Conservation (phyloP, 768 basidiomycete species). For the Russula lepida region DNA sequence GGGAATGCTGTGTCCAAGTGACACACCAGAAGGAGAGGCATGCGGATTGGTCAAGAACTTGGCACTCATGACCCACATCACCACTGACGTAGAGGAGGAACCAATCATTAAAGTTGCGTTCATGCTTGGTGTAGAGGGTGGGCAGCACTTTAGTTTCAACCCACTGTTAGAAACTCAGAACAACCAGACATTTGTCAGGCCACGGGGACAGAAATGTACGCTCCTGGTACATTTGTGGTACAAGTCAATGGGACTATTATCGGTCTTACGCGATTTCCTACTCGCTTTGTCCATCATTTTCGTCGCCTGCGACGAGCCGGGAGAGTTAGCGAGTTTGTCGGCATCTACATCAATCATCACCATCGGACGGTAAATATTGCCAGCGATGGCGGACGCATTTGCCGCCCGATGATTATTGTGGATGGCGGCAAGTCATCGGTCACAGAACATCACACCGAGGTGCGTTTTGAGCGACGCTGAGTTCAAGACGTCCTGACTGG, state of each 20-base stretch:
- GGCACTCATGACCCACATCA: constrained; percentile 99
- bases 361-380: constrained; percentile 94
- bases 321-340: constrained; percentile 91
- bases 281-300: constrained; percentile 83
- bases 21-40: constrained; percentile 99
- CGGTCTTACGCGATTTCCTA: constrained; percentile 80
- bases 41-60: constrained; percentile 98
- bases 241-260: constrained; percentile 96
- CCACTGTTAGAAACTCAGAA: neutral
- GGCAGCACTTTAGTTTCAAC: constrained; percentile 20
- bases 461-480: constrained; percentile 30
- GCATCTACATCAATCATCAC: constrained; percentile 93
- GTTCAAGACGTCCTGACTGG: constrained; percentile 11
- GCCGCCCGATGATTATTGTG: constrained; percentile 95
- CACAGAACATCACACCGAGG: constrained; percentile 68
- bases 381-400: constrained; percentile 94
- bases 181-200: constrained; percentile 76
- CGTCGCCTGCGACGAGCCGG: constrained; percentile 88
- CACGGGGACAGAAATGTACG: constrained; percentile 94
- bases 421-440: constrained; percentile 74
- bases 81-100: constrained; percentile 95
- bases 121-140: constrained; percentile 96
- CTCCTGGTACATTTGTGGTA: constrained; percentile 86
- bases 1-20: constrained; percentile 97
- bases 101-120: constrained; percentile 84